Percentiles rank a stretch among this genome's conserved stretches.
Conservation (phyloP, 2,329 filamentous ascomycete genomes). For the Apiospora koreana region DNA sequence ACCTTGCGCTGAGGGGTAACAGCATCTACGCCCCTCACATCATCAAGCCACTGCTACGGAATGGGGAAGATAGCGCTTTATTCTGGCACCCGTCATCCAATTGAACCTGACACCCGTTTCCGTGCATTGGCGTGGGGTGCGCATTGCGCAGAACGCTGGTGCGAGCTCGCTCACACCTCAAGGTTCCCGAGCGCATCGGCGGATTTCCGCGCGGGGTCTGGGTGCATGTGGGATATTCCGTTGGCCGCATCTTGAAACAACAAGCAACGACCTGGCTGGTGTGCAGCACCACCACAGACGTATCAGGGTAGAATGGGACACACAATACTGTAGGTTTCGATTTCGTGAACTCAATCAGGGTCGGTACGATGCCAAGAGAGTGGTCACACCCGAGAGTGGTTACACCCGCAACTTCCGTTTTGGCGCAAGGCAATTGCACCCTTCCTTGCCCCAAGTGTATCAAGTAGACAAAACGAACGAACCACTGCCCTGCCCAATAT, state of each 20-base stretch:
- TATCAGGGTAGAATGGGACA: background rate
- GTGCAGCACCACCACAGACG: too few relatives aligned
- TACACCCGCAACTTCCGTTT: too few relatives aligned
- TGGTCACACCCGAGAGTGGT: too few relatives aligned
- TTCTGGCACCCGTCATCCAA: background rate
- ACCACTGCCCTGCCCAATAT: background rate
- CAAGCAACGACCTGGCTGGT: background rate
- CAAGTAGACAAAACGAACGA: background rate
- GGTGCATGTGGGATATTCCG: background rate
- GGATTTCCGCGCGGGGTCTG: background rate
- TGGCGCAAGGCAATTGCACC: too few relatives aligned
- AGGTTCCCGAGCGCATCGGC: background rate
- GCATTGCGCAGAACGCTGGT: too few relatives aligned
- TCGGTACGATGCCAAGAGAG: background rate
- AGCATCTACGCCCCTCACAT: too few relatives aligned
- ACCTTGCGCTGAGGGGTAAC: background rate
- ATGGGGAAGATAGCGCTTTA: background rate
- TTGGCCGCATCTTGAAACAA: conserved; percentile 2
- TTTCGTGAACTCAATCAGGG: too few relatives aligned
- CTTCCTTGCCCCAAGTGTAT: background rate
- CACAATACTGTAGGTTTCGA: background rate
- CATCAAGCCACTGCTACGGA: background rate
- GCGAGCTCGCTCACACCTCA: background rate
- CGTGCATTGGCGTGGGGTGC: conserved; percentile 1
- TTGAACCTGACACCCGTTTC: background rate